Evolutionary conservation across 257 asterid species (phyloP).

Genomic region (Solanum pennellii): DNA sequence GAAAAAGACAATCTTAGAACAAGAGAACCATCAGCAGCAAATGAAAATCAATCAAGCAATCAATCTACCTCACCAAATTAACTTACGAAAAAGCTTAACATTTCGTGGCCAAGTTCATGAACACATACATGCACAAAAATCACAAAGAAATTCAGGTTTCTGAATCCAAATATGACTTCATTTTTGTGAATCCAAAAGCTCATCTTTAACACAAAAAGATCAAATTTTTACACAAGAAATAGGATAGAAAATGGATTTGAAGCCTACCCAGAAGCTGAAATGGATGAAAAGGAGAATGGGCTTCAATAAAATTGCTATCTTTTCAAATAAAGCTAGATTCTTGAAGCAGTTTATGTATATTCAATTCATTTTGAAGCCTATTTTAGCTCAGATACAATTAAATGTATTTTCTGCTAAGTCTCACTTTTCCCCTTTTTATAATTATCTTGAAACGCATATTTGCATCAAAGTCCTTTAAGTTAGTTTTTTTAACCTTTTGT

Average conservation of each 20-base stretch:
- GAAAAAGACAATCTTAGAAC: background rate
- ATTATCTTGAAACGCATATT: background rate
- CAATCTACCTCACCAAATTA: background rate
- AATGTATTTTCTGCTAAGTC: background rate
- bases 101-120: background rate
- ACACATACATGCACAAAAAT: background rate
- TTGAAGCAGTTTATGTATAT: background rate
- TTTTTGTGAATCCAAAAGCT: background rate
- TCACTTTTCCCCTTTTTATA: background rate
- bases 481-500: background rate
- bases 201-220: background rate
- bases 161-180: background rate
- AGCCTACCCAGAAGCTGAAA: slow-evolving; percentile 9
- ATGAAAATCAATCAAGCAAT: background rate
- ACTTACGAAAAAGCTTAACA: background rate
- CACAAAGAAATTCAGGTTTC: background rate
- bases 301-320: slow-evolving; percentile 1
- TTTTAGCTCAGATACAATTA: background rate
- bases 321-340: background rate
- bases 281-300: background rate
- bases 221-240: background rate
- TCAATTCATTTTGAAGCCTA: background rate
- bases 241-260: background rate
- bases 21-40: background rate
- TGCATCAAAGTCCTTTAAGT: background rate